Evolutionary conservation across 257 asterid genomes (phyloP).

Genomic region (Solanum chiquidenum): DNA sequence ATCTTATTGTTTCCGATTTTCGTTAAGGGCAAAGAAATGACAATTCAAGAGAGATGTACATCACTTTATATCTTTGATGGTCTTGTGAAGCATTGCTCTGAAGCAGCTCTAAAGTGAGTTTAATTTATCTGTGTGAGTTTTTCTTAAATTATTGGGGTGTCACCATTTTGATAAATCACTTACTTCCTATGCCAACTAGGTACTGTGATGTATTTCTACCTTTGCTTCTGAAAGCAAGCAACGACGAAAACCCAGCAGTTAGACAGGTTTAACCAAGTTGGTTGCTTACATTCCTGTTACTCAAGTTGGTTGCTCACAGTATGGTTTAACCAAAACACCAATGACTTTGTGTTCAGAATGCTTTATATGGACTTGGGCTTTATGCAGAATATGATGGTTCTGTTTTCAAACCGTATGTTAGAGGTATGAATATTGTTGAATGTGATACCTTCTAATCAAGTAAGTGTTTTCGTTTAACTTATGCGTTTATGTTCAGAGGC

Average conservation of each 20-base stretch:
- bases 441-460: background rate
- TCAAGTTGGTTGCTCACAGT: background rate
- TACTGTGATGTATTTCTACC: background rate
- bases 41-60: conserved; percentile 80
- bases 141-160: background rate
- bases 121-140: background rate
- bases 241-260: background rate
- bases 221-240: background rate
- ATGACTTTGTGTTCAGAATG: conserved; percentile 37
- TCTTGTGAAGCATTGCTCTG: conserved; percentile 83
- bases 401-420: conserved; percentile 51
- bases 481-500: conserved; percentile 32
- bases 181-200: background rate
- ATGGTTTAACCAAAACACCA: background rate
- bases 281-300: background rate
- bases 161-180: background rate
- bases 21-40: conserved; percentile 76
- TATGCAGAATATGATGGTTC: conserved; percentile 50
- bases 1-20: background rate
- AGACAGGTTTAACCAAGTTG: too few species aligned
- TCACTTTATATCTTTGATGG: conserved; percentile 87
- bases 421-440: conserved; percentile 32
- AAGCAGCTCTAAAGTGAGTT: conserved; percentile 59
- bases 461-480: background rate
- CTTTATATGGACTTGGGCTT: conserved; percentile 85